Evolutionary conservation across 768 basidiomycete species (phyloP).

Genomic region (Boletus huronensis): DNA sequence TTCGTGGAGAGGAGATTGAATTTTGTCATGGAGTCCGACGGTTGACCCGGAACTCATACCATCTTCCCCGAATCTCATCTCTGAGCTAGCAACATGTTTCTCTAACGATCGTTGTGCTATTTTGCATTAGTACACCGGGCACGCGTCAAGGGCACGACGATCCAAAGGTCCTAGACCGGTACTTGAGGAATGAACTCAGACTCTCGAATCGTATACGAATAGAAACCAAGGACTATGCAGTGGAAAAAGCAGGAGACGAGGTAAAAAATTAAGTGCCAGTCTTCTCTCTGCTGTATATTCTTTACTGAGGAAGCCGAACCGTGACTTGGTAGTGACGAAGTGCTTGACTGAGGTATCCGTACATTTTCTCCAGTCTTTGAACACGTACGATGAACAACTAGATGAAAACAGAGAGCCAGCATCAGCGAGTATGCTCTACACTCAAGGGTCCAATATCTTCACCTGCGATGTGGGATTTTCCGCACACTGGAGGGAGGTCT

Average conservation of each 20-base stretch:
- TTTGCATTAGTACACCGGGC: neutral
- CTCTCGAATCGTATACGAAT: neutral
- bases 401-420: neutral
- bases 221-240: neutral
- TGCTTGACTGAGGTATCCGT: conserved; percentile 20
- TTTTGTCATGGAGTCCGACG: neutral
- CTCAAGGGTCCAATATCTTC: neutral
- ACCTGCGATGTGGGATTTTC: conserved; percentile 15
- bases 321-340: conserved; percentile 23
- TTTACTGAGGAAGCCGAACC: conserved; percentile 9
- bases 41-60: neutral
- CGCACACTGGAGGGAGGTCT: conserved; percentile 6
- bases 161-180: too few relatives aligned
- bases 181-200: neutral
- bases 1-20: neutral
- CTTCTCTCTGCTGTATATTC: neutral
- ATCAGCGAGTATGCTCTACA: neutral
- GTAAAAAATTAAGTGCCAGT: neutral
- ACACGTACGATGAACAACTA: conserved; percentile 17
- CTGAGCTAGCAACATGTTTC: neutral
- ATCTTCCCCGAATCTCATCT: neutral
- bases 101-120: neutral
- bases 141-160: neutral
- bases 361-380: conserved; percentile 14
- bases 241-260: neutral